Evolutionary conservation across 2,329 filamentous ascomycete species (phyloP).

Genomic region (Neoascochyta sp.): DNA sequence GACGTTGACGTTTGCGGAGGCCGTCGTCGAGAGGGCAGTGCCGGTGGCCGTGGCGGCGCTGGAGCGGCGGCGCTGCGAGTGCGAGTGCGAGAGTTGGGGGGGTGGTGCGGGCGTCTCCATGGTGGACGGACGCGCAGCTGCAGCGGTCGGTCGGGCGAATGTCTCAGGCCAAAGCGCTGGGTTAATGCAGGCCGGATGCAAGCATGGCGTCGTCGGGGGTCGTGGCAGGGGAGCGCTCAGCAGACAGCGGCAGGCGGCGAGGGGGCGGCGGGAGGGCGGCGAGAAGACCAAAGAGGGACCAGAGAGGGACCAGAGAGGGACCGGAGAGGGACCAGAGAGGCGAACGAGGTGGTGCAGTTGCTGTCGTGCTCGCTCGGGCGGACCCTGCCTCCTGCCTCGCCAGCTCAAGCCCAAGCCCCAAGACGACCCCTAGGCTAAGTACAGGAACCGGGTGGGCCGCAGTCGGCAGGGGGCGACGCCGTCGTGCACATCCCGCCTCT

Average conservation of each 20-base stretch:
- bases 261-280: constrained; percentile 2
- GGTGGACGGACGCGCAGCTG: constrained; percentile 23
- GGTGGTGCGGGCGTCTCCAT: constrained; percentile 6
- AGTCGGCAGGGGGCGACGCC: too few relatives aligned
- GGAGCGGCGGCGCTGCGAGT: constrained; percentile 34
- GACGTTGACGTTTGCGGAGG: constrained; percentile 42
- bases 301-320: too few relatives aligned
- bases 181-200: constrained; percentile 21
- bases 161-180: constrained; percentile 30
- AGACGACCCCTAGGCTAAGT: too few relatives aligned
- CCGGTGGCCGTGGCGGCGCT: constrained; percentile 42
- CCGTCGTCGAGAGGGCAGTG: constrained; percentile 42
- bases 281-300: too few relatives aligned
- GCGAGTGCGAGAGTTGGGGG: constrained; percentile 24
- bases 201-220: constrained; percentile 27
- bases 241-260: constrained; percentile 1
- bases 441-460: too few relatives aligned
- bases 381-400: too few relatives aligned
- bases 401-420: too few relatives aligned
- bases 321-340: too few relatives aligned
- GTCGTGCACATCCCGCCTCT: too few relatives aligned
- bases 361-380: too few relatives aligned
- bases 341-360: constrained; percentile 5
- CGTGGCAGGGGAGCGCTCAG: constrained; percentile 24
- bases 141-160: constrained; percentile 12